Percentiles rank a stretch among this genome's conserved stretches.
Evolutionary conservation across 768 basidiomycete genomes (phyloP).

Genomic region (Amanita phalloides): DNA sequence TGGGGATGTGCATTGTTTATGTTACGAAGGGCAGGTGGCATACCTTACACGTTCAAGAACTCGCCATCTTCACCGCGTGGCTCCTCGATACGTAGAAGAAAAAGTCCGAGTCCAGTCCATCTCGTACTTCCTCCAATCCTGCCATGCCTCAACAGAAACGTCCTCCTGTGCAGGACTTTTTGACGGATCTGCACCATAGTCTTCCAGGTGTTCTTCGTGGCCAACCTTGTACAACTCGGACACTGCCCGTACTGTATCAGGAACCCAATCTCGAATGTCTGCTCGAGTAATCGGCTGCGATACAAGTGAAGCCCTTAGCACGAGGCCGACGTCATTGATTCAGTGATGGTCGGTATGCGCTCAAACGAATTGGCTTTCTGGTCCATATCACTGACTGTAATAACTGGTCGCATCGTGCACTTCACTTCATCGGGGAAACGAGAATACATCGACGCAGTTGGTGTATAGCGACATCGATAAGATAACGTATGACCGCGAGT

Average conservation of each 20-base stretch:
- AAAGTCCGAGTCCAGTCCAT: constrained; percentile 69
- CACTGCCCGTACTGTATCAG: constrained; percentile 94
- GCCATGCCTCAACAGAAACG: constrained; percentile 91
- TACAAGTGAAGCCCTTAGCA: too few relatives aligned
- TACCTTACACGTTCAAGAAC: constrained; percentile 53
- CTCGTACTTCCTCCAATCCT: constrained; percentile 90
- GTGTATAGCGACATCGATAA: too few relatives aligned
- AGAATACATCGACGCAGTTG: too few relatives aligned
- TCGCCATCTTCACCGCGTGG: constrained; percentile 97
- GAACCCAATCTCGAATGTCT: constrained; percentile 95
- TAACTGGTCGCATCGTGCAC: too few relatives aligned
- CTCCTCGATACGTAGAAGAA: constrained; percentile 86
- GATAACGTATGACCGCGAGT: too few relatives aligned
- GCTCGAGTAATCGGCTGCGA: constrained; percentile 44
- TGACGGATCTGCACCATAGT: constrained; percentile 96
- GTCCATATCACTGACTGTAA: too few relatives aligned
- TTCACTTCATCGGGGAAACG: too few relatives aligned
- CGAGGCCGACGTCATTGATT: too few relatives aligned
- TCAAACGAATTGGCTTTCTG: too few relatives aligned
- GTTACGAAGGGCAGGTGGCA: neutral
- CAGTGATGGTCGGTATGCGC: too few relatives aligned
- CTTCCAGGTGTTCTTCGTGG: constrained; percentile 99
- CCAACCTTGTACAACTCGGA: constrained; percentile 84
- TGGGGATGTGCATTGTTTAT: too few relatives aligned
- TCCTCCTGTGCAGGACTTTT: constrained; percentile 96